Evolutionary conservation across 1,284 basidiomycete genomes (phyloP), one percentile per base, ranked within the genome.

Genomic region (Porodaedalea pini): DNA sequence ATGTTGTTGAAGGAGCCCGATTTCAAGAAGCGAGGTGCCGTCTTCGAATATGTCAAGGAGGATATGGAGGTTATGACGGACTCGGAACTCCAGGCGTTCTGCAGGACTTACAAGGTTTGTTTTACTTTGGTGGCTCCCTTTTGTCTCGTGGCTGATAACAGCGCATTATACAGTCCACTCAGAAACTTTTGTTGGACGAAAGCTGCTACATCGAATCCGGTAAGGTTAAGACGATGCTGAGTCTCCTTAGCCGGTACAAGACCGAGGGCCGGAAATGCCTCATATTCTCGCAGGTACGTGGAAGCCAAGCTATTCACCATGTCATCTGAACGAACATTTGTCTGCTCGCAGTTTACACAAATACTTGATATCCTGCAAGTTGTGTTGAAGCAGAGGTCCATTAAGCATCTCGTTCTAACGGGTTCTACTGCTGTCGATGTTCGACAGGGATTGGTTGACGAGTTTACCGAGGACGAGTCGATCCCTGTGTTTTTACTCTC

Each of bases 61-160:
- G 93, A 96, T 70, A 89, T 95, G 84, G 82, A 90, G 64, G 85
- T 94, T 27, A 97, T 97, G 94, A 94, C 92, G 49, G 94, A 98
- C 71, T 88, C 92, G 6, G 94, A 98, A 72, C 75, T 98, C 44
- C 92, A 95, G 66, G 72, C 81, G 39, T 94, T 92, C 68, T 87
- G 88, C 67, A 77, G 78, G 49, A 82, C 83, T 8, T 94, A 94
- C 74, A 92, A 90, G 78, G 92, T 92, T 44, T 37, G 70, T 65
- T 27, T 49, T 32, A 27, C 41, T n/a, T 19, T 19, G 27, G 23
- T 44, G 43, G 23, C 56, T 17, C 15, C 50, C 44, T 3, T 43
- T 23, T 21, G 36, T 13, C 4, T 2, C 17, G 6, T 4, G 5
- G 5, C 54, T 40, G 37, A 31, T 55, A 17, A 19, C 53, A 37